A percentile compares a stretch with the other conserved stretches of the same genome.
phyloP scores from a whole-genome alignment of 129 eudicot species.

The Deinandra increscens region DNA sequence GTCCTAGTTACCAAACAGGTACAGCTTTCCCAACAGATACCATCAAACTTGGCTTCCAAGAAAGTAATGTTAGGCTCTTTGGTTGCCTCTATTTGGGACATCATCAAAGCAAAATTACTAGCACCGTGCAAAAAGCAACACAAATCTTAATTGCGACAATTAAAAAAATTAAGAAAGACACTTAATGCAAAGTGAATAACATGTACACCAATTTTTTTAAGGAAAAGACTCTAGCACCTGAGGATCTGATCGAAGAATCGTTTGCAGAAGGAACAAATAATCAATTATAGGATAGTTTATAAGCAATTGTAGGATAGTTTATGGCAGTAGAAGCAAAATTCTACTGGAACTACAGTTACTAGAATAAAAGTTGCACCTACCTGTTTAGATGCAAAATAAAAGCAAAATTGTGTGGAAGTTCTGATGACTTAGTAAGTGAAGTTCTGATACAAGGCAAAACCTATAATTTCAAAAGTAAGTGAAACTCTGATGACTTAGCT shows the following conservation, averaged over 20 bases:
- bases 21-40: no score
- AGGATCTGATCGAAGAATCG: conserved; percentile 92
- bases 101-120: conserved; percentile 97
- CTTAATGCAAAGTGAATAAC: not conserved
- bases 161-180: not conserved
- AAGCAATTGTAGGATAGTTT: not conserved
- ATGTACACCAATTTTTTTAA: conserved; percentile 3
- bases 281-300: conserved; percentile 63
- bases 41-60: no score
- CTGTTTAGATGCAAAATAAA: no score
- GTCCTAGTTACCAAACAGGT: no score
- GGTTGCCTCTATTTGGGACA: conserved; percentile 99
- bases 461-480: no score
- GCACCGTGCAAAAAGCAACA: conserved; percentile 66
- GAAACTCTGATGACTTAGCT: no score
- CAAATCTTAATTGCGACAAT: not conserved
- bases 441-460: no score
- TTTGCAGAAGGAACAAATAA: conserved; percentile 94
- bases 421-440: no score
- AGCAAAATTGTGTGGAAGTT: no score
- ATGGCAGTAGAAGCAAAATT: conserved; percentile 1
- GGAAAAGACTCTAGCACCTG: conserved; percentile 48
- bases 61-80: no score
- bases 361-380: conserved; percentile 32
- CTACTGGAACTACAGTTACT: conserved; percentile 7